These are phyloP conservation scores for Amaranthus cruentus DNA, from an alignment of 148 eudicot genomes.

Conservation along the genomic window DNA sequence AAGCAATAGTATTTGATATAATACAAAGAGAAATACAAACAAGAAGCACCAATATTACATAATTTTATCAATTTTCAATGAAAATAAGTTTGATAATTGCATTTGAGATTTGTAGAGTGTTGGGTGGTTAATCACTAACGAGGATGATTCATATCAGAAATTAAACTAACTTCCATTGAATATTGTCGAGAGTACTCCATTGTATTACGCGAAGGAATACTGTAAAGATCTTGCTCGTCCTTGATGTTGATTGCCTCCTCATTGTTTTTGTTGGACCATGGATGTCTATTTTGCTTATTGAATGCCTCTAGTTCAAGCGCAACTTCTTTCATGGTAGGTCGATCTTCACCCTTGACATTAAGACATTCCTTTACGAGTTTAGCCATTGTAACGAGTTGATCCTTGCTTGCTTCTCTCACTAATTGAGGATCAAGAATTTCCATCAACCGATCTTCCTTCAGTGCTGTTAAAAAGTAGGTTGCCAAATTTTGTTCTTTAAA, in stretches of 20 bases:
- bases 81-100: no score
- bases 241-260: neutral
- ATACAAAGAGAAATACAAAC: no score
- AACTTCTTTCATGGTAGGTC: slow-evolving; percentile 28
- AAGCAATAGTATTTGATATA: no score
- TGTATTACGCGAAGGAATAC: neutral
- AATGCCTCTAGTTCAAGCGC: slow-evolving; percentile 8
- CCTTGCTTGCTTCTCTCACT: slow-evolving; percentile 17
- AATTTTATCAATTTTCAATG: no score
- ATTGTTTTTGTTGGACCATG: neutral
- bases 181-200: neutral
- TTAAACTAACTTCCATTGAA: neutral
- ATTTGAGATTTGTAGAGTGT: no score
- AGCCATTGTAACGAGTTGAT: slow-evolving; percentile 11
- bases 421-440: slow-evolving; percentile 20
- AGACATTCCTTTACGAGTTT: slow-evolving; percentile 18
- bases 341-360: slow-evolving; percentile 5
- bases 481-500: slow-evolving; percentile 11
- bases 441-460: slow-evolving; percentile 4
- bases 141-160: slow-evolving; percentile 1
- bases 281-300: slow-evolving; percentile 14
- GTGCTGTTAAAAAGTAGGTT: neutral
- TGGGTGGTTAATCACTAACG: neutral
- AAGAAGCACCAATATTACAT: no score
- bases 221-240: slow-evolving; percentile 10